Evolutionary conservation across 2,329 filamentous ascomycete species (phyloP), one percentile per base, ranked within the genome.

Genomic region (Colletotrichum sp.): DNA sequence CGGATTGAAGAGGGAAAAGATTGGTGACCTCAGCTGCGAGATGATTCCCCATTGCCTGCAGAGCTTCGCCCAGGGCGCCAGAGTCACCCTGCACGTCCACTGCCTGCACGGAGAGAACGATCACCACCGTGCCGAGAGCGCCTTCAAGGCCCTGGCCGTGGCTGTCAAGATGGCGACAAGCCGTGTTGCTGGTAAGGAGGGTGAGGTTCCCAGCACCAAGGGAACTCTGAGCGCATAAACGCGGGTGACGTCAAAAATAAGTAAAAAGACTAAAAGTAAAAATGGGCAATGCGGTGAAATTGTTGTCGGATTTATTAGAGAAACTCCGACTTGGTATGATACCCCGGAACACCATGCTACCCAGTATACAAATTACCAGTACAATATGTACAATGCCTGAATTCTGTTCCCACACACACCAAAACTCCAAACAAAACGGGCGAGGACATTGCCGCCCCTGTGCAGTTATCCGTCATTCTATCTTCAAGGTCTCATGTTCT

Each of bases 1-100:
- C 15, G 96, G 95, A 13, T 92, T 98, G 77, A 93, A 91, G 88
- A 92, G 97, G 77, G 97, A 99, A 89, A 98, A 95, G 90, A 95
- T 99, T 82, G 97, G 97, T 73, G 95, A 97, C 83, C 88, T 99
- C 80, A 96, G 94, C 88, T 95, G 93, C 81, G 96, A 99, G 90
- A 99, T 99, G 97, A 93, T 99, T 57, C 96, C 96, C 62, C 97
- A 99, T 88, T 98, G 96, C 80, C 86, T 99, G 83, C 93, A 98
- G 89, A 97, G 94, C 87, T 99, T 98, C 86, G 96, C 96, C 57
- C 95, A 98, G 88, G 95, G 92, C 12, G 95, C 96, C 5, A 93
- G 95, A 30, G 90, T 98, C 69, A 99, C 97, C n/a, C 88, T 99
- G 82, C 97, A 99, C 88, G 95, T 99, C 75, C 95, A 98, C 87